phyloP scores from a whole-genome alignment of 768 basidiomycete species.

The Sporobolomyces phaffii region DNA sequence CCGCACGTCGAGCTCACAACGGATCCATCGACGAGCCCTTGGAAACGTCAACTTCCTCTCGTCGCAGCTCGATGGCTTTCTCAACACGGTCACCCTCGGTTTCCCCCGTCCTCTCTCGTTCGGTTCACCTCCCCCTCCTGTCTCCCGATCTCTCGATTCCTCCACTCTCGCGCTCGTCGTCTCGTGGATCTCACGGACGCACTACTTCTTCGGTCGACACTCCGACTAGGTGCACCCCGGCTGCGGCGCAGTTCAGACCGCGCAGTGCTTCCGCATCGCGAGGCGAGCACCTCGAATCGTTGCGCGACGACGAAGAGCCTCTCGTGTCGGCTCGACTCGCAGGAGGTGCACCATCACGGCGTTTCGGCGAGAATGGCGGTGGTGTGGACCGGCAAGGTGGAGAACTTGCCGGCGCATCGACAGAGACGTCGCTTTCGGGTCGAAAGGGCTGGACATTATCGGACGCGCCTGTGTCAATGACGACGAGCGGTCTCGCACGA shows the following conservation, averaged over 20 bases:
- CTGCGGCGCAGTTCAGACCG: background rate
- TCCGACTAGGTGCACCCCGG: background rate
- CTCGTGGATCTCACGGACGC: slow-evolving; percentile 4
- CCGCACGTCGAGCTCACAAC: slow-evolving; percentile 14
- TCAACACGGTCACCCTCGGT: slow-evolving; percentile 1
- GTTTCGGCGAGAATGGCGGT: background rate
- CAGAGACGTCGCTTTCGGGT: background rate
- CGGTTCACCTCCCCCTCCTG: background rate
- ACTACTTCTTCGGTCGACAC: slow-evolving; percentile 13
- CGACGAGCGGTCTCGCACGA: too few species aligned
- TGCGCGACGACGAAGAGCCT: slow-evolving; percentile 21
- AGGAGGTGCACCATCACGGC: background rate
- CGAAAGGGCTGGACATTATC: slow-evolving; percentile 11
- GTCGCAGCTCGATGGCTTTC: background rate
- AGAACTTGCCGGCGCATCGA: background rate
- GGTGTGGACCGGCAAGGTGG: background rate
- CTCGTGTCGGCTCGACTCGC: background rate
- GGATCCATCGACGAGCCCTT: slow-evolving; percentile 12
- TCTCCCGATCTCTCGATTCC: slow-evolving; percentile 23
- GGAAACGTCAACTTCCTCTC: background rate
- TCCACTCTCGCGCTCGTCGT: slow-evolving; percentile 19
- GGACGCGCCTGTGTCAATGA: background rate
- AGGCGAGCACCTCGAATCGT: background rate
- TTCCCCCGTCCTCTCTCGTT: slow-evolving; percentile 20
- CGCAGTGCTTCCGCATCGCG: slow-evolving; percentile 11